phyloP scores from a whole-genome alignment of 371 early-diverging fungal species.

The Mortierella sp. region DNA sequence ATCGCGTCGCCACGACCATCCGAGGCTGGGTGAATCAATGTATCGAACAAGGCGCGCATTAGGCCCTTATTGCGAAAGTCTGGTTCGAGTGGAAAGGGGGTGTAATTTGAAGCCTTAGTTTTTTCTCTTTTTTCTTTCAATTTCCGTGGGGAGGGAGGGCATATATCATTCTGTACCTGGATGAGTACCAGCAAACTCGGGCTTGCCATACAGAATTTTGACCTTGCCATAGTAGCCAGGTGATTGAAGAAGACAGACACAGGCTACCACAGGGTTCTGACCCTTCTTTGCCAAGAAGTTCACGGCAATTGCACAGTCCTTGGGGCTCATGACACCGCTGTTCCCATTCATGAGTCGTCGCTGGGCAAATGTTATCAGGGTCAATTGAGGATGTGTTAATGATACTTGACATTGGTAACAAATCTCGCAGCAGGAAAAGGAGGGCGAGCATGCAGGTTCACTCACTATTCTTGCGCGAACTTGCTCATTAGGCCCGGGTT shows the following conservation, averaged over 20 bases:
- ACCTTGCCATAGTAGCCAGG: constrained; percentile 37
- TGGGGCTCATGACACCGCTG: constrained; percentile 19
- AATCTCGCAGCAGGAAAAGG: too few species aligned
- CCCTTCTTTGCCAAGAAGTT: constrained; percentile 30
- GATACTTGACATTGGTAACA: too few species aligned
- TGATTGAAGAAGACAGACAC: constrained; percentile 13
- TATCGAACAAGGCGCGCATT: constrained; percentile 28
- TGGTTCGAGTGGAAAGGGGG: neutral
- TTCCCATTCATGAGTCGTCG: constrained; percentile 29
- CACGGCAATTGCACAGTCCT: constrained; percentile 40
- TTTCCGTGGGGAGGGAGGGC: too few species aligned
- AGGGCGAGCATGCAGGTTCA: too few species aligned
- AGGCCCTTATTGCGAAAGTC: constrained; percentile 32
- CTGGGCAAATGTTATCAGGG: neutral
- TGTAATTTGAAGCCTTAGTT: neutral
- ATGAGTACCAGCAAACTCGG: constrained; percentile 25
- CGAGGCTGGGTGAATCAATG: constrained; percentile 32
- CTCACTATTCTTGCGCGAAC: constrained; percentile 13
- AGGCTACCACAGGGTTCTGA: constrained; percentile 34
- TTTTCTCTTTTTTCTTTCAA: neutral
- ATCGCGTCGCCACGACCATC: constrained; percentile 33
- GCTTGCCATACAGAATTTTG: constrained; percentile 19
- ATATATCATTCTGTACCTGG: constrained; percentile 22
- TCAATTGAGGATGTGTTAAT: neutral
- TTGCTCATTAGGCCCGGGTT: constrained; percentile 6